A percentile compares a stretch with the other conserved stretches of the same genome.
Evolutionary conservation across 306 rosid species (phyloP).

Genomic region (Cucurbita moschata): DNA sequence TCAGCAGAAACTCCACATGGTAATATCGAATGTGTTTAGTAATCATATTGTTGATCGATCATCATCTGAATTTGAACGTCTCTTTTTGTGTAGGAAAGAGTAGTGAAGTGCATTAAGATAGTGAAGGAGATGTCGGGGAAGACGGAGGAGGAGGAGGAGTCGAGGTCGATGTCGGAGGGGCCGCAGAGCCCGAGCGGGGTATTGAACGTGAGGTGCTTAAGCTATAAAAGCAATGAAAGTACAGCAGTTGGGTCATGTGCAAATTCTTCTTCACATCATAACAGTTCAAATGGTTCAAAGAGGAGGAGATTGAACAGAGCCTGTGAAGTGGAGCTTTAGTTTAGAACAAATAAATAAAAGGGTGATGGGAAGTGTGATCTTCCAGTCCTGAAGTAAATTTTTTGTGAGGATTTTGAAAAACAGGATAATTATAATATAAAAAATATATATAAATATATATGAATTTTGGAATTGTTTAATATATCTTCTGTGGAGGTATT

Average conservation of each 20-base stretch:
- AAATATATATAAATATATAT: too few species aligned
- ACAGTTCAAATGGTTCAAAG: constrained; percentile 48
- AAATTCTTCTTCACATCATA: constrained; percentile 42
- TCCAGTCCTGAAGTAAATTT: constrained; percentile 15
- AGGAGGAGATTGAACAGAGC: constrained; percentile 77
- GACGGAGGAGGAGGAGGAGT: background rate
- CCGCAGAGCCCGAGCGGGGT: constrained; percentile 83
- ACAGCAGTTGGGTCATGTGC: constrained; percentile 52
- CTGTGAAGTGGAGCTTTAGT: constrained; percentile 40
- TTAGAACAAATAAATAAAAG: background rate
- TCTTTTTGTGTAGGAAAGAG: constrained; percentile 50
- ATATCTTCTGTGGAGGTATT: too few species aligned
- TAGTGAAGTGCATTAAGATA: constrained; percentile 43
- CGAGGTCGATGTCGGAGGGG: constrained; percentile 26
- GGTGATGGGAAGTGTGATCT: constrained; percentile 18
- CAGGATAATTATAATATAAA: background rate
- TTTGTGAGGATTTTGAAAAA: constrained; percentile 16
- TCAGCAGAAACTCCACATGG: constrained; percentile 49
- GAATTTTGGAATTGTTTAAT: too few species aligned
- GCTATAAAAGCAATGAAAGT: constrained; percentile 59
- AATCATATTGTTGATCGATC: background rate
- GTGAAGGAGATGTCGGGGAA: constrained; percentile 19
- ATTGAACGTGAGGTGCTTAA: constrained; percentile 55
- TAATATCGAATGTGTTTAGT: constrained; percentile 1
- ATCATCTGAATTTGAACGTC: background rate